These are phyloP conservation scores for Fulvia fulva DNA, from an alignment of 2,329 filamentous ascomycete species.

Conservation along the genomic window DNA sequence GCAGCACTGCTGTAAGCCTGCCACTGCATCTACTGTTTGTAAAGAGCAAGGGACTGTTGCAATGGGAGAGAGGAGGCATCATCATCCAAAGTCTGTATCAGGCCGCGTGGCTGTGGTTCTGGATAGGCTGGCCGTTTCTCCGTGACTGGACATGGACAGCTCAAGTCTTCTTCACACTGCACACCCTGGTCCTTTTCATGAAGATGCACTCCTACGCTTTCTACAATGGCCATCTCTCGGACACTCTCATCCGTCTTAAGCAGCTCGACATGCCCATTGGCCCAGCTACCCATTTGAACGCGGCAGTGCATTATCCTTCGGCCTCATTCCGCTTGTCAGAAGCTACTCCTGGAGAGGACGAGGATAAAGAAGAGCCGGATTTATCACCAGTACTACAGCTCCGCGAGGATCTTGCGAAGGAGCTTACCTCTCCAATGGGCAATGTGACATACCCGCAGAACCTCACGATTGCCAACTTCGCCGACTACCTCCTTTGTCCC, in stretches of 20 bases:
- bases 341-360: conserved; percentile 34
- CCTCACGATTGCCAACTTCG: conserved; percentile 74
- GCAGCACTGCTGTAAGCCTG: conserved; percentile 14
- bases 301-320: conserved; percentile 66
- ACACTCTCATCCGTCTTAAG: conserved; percentile 75
- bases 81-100: conserved; percentile 80
- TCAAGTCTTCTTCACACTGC: conserved; percentile 89
- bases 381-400: conserved; percentile 56
- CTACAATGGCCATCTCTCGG: conserved; percentile 92
- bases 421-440: conserved; percentile 86
- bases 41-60: conserved; percentile 30
- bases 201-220: conserved; percentile 99
- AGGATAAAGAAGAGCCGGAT: conserved; percentile 41
- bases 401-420: conserved; percentile 80
- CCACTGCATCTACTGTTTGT: conserved; percentile 16
- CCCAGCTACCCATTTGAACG: conserved; percentile 44
- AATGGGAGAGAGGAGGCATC: conserved; percentile 69
- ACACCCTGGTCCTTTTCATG: conserved; percentile 90
- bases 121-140: conserved; percentile 73
- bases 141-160: conserved; percentile 94
- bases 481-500: conserved; percentile 85
- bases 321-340: conserved; percentile 50
- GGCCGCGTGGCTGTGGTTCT: conserved; percentile 70
- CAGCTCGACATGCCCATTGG: conserved; percentile 67
- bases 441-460: conserved; percentile 87